These are phyloP conservation scores for Rosa chinensis DNA, from an alignment of 306 rosid species.

Conservation along the genomic window DNA sequence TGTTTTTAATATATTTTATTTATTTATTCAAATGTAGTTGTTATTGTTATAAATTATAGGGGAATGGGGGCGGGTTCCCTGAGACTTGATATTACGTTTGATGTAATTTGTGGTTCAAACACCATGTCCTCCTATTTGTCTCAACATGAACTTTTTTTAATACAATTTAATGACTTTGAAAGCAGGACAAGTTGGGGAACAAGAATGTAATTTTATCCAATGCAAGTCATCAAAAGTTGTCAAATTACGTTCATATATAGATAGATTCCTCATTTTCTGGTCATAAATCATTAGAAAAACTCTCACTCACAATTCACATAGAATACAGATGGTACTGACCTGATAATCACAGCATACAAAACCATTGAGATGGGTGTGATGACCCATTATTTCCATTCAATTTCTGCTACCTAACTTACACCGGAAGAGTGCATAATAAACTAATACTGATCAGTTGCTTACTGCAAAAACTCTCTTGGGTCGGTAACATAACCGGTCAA, in stretches of 20 bases:
- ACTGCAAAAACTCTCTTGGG: constrained; percentile 92
- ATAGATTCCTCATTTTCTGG: neutral
- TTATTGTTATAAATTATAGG: too few relatives aligned
- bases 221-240: neutral
- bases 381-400: constrained; percentile 3
- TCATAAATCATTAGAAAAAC: neutral
- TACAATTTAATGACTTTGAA: neutral
- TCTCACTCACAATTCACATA: neutral
- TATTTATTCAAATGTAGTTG: too few relatives aligned
- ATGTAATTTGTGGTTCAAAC: too few relatives aligned
- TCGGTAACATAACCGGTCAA: constrained; percentile 92
- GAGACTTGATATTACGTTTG: too few relatives aligned
- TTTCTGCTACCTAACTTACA: neutral
- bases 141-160: too few relatives aligned
- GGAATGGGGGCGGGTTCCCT: too few relatives aligned
- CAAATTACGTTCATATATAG: neutral
- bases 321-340: neutral
- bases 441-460: constrained; percentile 15
- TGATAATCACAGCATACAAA: neutral
- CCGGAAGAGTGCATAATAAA: neutral
- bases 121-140: too few relatives aligned
- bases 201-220: neutral
- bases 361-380: neutral
- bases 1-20: too few relatives aligned
- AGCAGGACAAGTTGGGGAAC: neutral